These are phyloP conservation scores for Rostrohypoxylon terebratum DNA, from an alignment of 495 filamentous ascomycete genomes.

Conservation along the genomic window DNA sequence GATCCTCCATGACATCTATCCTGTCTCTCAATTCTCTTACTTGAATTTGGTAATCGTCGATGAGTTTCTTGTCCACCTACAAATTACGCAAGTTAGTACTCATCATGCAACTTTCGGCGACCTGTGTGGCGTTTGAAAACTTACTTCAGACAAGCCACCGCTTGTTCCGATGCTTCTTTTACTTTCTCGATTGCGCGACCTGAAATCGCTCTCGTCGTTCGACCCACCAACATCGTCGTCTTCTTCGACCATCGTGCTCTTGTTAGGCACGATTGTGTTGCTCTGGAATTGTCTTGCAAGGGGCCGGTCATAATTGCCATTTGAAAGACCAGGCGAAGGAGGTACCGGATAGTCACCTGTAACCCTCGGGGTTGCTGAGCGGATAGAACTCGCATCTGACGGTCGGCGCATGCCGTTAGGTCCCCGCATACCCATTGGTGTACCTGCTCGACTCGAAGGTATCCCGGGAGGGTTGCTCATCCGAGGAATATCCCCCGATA, in stretches of 20 bases:
- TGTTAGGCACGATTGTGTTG: constrained; percentile 96
- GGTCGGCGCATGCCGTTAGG: constrained; percentile 61
- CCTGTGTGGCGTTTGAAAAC: constrained; percentile 6
- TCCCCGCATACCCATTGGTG: constrained; percentile 64
- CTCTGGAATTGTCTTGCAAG: constrained; percentile 92
- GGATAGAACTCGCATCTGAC: constrained; percentile 66
- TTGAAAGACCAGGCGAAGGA: constrained; percentile 56
- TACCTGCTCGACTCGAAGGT: constrained; percentile 65
- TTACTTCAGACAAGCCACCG: constrained; percentile 62
- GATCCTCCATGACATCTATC: constrained; percentile 75
- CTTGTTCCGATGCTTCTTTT: constrained; percentile 66
- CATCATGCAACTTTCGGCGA: neutral
- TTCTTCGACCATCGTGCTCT: constrained; percentile 98
- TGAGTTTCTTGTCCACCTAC: constrained; percentile 74
- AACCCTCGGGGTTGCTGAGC: constrained; percentile 51
- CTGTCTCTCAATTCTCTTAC: constrained; percentile 79
- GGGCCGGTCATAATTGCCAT: constrained; percentile 64
- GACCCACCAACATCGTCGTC: constrained; percentile 73
- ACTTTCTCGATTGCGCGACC: constrained; percentile 63
- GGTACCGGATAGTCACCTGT: constrained; percentile 60
- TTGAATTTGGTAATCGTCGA: constrained; percentile 82
- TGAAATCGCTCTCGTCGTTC: constrained; percentile 63
- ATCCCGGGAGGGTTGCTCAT: constrained; percentile 71
- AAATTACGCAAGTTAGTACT: constrained; percentile 10
- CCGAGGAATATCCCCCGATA: constrained; percentile 71